A percentile compares a stretch with the other conserved stretches of the same genome.
phyloP scores from a whole-genome alignment of 2,329 filamentous ascomycete genomes.

The Coleophoma eucalyptorum region DNA sequence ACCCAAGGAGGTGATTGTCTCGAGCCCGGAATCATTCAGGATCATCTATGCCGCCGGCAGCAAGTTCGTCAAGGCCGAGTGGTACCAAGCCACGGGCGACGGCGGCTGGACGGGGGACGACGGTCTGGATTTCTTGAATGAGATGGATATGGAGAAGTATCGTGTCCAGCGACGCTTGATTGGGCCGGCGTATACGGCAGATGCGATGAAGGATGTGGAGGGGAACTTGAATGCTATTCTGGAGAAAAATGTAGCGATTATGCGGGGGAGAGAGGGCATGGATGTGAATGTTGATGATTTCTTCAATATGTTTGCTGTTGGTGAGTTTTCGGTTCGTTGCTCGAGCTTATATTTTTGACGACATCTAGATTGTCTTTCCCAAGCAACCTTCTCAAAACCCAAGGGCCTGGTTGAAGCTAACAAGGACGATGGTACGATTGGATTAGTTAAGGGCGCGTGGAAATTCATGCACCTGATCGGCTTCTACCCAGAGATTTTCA shows the following conservation, averaged over 20 bases:
- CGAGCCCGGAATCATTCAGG: constrained; percentile 30
- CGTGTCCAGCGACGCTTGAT: constrained; percentile 7
- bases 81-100: constrained; percentile 5
- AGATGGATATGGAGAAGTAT: constrained; percentile 12
- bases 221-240: constrained; percentile 4
- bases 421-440: constrained; percentile 7
- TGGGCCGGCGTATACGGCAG: constrained; percentile 9
- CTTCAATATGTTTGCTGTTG: constrained; percentile 5
- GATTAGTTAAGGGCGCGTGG: constrained; percentile 4
- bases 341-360: background rate
- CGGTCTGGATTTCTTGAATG: constrained; percentile 5
- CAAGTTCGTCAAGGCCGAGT: constrained; percentile 7
- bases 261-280: constrained; percentile 4
- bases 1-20: constrained; percentile 43
- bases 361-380: constrained; percentile 7
- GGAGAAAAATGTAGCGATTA: constrained; percentile 4
- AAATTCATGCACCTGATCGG: constrained; percentile 8
- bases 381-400: constrained; percentile 6
- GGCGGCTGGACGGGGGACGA: constrained; percentile 5
- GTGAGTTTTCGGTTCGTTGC: background rate
- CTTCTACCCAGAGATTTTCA: constrained; percentile 3
- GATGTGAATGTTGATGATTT: constrained; percentile 8
- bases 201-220: constrained; percentile 10
- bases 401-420: constrained; percentile 5
- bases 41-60: constrained; percentile 10